phyloP scores from a whole-genome alignment of 805 yeast species.

The Pichia paraexigua region DNA sequence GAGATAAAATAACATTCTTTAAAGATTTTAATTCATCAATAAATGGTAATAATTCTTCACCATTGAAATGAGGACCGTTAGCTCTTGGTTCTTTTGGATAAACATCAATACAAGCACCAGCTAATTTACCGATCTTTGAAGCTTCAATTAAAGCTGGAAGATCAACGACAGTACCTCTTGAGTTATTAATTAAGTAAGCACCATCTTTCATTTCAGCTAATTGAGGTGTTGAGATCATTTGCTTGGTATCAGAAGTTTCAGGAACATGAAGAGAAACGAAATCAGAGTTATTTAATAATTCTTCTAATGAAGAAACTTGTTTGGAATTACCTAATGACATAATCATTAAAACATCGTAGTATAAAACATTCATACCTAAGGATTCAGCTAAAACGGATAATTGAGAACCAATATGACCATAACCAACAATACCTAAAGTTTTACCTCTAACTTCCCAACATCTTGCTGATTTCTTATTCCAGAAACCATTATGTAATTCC shows the following conservation, averaged over 20 bases:
- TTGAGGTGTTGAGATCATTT: conserved; percentile 83
- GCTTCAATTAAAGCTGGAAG: conserved; percentile 91
- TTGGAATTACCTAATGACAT: conserved; percentile 96
- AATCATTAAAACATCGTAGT: conserved; percentile 85
- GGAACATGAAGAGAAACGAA: conserved; percentile 94
- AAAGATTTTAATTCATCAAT: conserved; percentile 71
- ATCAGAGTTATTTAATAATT: conserved; percentile 72
- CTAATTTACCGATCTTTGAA: conserved; percentile 85
- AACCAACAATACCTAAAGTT: conserved; percentile 93
- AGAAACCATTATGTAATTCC: conserved; percentile 91
- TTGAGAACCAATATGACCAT: conserved; percentile 98
- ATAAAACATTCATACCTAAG: conserved; percentile 93
- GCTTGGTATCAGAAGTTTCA: conserved; percentile 85
- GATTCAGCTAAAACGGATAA: conserved; percentile 95
- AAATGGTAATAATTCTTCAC: conserved; percentile 67
- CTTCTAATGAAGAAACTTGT: conserved; percentile 81
- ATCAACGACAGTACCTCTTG: conserved; percentile 96
- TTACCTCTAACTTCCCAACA: conserved; percentile 99
- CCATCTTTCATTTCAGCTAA: conserved; percentile 96
- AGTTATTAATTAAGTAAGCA: conserved; percentile 87
- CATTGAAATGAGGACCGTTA: conserved; percentile 78
- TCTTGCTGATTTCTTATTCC: conserved; percentile 92
- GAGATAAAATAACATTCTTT: conserved; percentile 87
- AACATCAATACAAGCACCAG: conserved; percentile 96
- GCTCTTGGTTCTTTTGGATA: conserved; percentile 96